Percentiles rank a stretch among this genome's conserved stretches.
phyloP scores from a whole-genome alignment of 805 yeast species.

The Candida qinlingensis region DNA sequence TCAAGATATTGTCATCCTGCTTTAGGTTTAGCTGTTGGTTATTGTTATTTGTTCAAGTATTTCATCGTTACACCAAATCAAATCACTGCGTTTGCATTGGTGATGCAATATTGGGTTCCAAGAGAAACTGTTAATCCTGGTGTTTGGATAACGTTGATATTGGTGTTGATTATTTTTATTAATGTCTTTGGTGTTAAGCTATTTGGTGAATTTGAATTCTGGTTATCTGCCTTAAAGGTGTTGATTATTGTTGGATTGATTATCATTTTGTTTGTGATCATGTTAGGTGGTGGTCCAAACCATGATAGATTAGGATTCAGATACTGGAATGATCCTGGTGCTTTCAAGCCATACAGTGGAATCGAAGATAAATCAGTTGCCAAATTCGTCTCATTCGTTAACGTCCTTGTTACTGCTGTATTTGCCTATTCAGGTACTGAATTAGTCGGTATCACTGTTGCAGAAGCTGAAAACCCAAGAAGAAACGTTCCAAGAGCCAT shows the following conservation, averaged over 20 bases:
- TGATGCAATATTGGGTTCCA: slow-evolving; percentile 43
- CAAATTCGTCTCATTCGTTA: slow-evolving; percentile 53
- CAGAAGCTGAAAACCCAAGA: slow-evolving; percentile 68
- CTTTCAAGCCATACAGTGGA: slow-evolving; percentile 43
- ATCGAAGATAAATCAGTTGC: slow-evolving; percentile 42
- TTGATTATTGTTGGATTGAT: slow-evolving; percentile 61
- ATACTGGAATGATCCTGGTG: slow-evolving; percentile 68
- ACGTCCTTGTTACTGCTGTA: slow-evolving; percentile 60
- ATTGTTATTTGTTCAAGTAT: slow-evolving; percentile 24
- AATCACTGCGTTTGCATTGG: slow-evolving; percentile 54
- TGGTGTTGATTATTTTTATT: slow-evolving; percentile 35
- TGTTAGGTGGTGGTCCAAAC: slow-evolving; percentile 74
- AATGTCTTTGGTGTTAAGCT: slow-evolving; percentile 49
- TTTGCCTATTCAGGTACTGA: slow-evolving; percentile 73
- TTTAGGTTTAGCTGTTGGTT: slow-evolving; percentile 26
- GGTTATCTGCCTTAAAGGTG: slow-evolving; percentile 42
- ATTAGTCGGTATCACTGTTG: slow-evolving; percentile 65
- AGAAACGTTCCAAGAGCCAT: slow-evolving; percentile 67
- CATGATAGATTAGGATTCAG: slow-evolving; percentile 72
- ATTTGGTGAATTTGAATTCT: slow-evolving; percentile 54
- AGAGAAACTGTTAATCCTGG: slow-evolving; percentile 37
- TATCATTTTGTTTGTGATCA: slow-evolving; percentile 53
- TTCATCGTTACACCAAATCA: slow-evolving; percentile 32
- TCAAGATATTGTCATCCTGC: slow-evolving; percentile 34
- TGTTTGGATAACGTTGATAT: slow-evolving; percentile 46